Base-by-base conservation (phyloP, 352 stramenopile species). In the Stramenopiles sp. region DNA sequence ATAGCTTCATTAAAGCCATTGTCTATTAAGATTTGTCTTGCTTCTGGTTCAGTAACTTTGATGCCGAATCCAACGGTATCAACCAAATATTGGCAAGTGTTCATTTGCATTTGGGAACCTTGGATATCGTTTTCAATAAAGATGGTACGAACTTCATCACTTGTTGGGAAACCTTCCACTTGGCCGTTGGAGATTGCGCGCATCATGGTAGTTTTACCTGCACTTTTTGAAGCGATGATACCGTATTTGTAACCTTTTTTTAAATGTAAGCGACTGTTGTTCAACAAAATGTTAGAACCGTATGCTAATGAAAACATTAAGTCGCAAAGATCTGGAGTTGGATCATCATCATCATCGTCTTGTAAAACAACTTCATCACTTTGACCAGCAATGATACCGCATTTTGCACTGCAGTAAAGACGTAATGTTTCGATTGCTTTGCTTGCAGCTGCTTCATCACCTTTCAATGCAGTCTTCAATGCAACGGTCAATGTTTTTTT, bases 101-200 rank as follows among this genome's bases (percentile, higher is more conserved):
- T 90, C 81, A 94, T 84, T 81, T 94, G 88, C 65, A 85, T 89
- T 82, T 94, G 88, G 83, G 92, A 86, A 81, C 89, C 89, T 80
- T 92, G 87, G 81, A 95, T 95, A 85, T 98, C 93, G 81, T 95
- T 91, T 86, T 98, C 92, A 77, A 98, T 93, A 83, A 97, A 98
- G 53, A 98, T 93, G 7, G 92, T 98, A 78, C 93, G 91, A 33
- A 98, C 88, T 31, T 91, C 87, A 74, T 87, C 38, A 87, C 20
- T 84, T 82, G 80, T 89, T 30, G 93, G 92, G 80, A 98, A 78
- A 78, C 91, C 92, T 76, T 97, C 92, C 78, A 97, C 89, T 73
- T 93, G 92, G 38, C 91, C 87, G 33, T 86, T 90, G 38, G 92
- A 87, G 78, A 97, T 87, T 80, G 93, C 93, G 65, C 87, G 92